Evolutionary conservation across 2,329 filamentous ascomycete genomes (phyloP).

Genomic region (Diplodia intermedia): DNA sequence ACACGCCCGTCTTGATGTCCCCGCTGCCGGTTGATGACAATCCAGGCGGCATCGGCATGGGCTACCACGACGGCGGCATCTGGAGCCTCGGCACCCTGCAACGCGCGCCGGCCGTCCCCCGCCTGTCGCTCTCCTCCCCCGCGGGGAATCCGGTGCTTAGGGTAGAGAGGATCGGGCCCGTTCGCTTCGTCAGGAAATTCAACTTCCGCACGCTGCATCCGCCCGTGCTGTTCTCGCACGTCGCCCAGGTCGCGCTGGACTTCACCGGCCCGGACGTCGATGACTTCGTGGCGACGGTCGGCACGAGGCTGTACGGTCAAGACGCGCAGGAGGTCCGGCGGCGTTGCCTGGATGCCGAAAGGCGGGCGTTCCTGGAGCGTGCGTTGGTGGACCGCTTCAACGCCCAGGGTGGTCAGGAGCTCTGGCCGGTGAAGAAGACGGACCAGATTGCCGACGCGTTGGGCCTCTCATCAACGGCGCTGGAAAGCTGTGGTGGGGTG

Average conservation of each 20-base stretch:
- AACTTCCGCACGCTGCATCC: neutral
- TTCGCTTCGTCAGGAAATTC: neutral
- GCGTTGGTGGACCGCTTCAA: conserved; percentile 35
- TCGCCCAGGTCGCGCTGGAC: neutral
- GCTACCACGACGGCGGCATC: neutral
- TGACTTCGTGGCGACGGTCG: neutral
- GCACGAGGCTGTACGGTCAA: conserved; percentile 14
- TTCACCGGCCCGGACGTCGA: conserved; percentile 12
- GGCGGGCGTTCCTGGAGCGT: neutral
- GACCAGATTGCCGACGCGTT: neutral
- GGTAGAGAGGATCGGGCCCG: neutral
- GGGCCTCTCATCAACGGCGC: neutral
- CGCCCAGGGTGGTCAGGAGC: conserved; percentile 17
- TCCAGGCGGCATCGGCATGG: neutral
- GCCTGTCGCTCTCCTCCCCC: neutral
- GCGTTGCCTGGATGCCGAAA: neutral
- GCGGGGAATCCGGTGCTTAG: neutral
- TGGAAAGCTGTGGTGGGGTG: neutral
- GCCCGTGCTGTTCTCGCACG: neutral
- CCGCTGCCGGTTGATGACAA: neutral
- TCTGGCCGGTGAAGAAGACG: neutral
- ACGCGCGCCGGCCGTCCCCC: neutral
- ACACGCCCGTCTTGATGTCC: conserved; percentile 35
- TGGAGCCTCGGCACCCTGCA: neutral
- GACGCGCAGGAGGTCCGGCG: neutral